These are phyloP conservation scores for Nicotiana attenuata DNA, from an alignment of 257 asterid genomes.

Conservation along the genomic window DNA sequence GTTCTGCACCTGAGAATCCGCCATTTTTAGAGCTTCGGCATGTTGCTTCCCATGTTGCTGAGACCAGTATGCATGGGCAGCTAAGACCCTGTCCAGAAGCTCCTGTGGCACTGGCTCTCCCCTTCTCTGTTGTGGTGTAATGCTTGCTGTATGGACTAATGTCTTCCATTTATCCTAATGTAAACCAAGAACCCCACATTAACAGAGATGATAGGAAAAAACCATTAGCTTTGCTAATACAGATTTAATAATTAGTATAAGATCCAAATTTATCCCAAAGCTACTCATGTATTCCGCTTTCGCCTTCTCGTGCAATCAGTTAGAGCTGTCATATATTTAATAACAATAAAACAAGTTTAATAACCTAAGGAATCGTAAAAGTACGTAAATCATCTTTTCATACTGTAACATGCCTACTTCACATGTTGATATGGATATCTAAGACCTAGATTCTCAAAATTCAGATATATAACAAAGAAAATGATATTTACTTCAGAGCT, in stretches of 20 bases:
- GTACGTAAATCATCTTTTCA: background rate
- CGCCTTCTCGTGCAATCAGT: slow-evolving; percentile 21
- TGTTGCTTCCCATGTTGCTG: slow-evolving; percentile 51
- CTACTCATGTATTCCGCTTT: slow-evolving; percentile 28
- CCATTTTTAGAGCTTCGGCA: slow-evolving; percentile 25
- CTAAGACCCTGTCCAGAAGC: slow-evolving; percentile 63
- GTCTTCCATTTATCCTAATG: slow-evolving; percentile 93
- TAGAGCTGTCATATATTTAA: background rate
- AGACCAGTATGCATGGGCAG: slow-evolving; percentile 73
- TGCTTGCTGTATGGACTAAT: slow-evolving; percentile 86
- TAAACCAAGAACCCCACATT: slow-evolving; percentile 1
- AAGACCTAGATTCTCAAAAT: background rate
- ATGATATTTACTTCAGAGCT: background rate
- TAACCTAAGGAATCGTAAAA: background rate
- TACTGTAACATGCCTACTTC: background rate
- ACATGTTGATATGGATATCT: background rate
- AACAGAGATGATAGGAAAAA: background rate
- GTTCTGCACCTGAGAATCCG: slow-evolving; percentile 17
- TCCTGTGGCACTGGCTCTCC: slow-evolving; percentile 96
- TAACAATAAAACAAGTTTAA: background rate
- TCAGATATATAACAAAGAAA: background rate
- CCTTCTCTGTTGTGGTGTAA: slow-evolving; percentile 83
- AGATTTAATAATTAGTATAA: background rate
- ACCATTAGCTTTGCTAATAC: background rate
- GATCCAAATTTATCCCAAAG: background rate